These are phyloP conservation scores for Ceratobasidium sp. DNA, from an alignment of 1,284 basidiomycete species.

Conservation along the genomic window DNA sequence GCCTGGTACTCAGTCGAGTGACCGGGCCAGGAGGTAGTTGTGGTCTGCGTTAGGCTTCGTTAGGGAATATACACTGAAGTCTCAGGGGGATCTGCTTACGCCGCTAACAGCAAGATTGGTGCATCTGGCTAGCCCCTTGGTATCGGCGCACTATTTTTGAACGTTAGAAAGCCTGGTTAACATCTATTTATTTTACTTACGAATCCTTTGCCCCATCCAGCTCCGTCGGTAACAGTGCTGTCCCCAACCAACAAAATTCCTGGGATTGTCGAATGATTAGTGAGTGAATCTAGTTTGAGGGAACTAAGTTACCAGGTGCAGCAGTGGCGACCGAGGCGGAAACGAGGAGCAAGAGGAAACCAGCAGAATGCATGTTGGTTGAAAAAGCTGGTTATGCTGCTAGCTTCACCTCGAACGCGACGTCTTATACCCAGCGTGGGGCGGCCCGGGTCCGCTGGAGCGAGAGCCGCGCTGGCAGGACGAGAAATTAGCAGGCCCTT, in stretches of 20 bases:
- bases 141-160: conserved; percentile 31
- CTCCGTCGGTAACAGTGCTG: conserved; percentile 39
- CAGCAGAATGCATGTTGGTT: conserved; percentile 8
- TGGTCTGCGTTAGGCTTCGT: conserved; percentile 9
- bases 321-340: conserved; percentile 25
- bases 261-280: not conserved
- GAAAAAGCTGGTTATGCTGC: not conserved
- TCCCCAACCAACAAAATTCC: conserved; percentile 35
- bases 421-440: conserved; percentile 2
- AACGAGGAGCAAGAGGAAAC: conserved; percentile 11
- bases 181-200: not conserved
- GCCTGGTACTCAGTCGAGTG: conserved; percentile 41
- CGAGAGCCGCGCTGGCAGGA: conserved; percentile 15
- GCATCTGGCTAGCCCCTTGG: conserved; percentile 35
- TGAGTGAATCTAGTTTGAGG: not conserved
- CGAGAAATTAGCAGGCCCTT: not conserved
- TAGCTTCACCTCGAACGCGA: not conserved
- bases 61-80: not conserved
- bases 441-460: conserved; percentile 18
- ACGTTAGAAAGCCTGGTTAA: not conserved
- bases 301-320: conserved; percentile 15
- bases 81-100: not conserved
- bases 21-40: conserved; percentile 31
- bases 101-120: conserved; percentile 42
- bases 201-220: conserved; percentile 42